phyloP scores from a whole-genome alignment of 2,329 filamentous ascomycete species.

The Thelonectria discophora region DNA sequence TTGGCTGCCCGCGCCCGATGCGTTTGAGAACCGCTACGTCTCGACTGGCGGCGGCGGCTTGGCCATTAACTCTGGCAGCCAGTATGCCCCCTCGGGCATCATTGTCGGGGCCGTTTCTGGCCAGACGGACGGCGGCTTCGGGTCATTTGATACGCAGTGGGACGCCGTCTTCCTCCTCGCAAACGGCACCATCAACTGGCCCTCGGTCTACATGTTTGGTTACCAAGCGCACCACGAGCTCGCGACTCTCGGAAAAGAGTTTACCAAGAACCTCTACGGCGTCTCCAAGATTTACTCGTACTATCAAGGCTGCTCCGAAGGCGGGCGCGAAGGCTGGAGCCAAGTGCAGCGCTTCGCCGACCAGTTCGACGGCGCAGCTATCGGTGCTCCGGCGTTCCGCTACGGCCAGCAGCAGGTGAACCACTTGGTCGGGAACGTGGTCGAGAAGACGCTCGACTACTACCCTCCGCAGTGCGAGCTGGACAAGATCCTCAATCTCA shows the following conservation, averaged over 20 bases:
- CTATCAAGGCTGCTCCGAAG: constrained; percentile 64
- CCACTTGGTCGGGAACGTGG: constrained; percentile 51
- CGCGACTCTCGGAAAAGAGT: constrained; percentile 52
- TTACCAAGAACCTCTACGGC: constrained; percentile 54
- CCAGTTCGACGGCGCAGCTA: constrained; percentile 56
- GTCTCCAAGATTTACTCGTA: constrained; percentile 54
- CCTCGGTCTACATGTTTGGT: constrained; percentile 49
- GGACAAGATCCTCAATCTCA: constrained; percentile 20
- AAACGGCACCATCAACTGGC: constrained; percentile 51
- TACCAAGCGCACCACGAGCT: constrained; percentile 50
- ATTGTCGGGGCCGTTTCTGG: constrained; percentile 58
- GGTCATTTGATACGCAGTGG: constrained; percentile 52
- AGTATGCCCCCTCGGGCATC: constrained; percentile 51
- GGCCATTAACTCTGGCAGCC: constrained; percentile 50
- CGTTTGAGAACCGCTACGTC: constrained; percentile 18
- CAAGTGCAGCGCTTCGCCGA: constrained; percentile 61
- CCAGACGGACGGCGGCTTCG: constrained; percentile 61
- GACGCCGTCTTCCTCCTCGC: constrained; percentile 49
- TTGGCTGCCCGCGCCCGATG: constrained; percentile 11
- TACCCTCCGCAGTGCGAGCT: constrained; percentile 44
- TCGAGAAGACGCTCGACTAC: constrained; percentile 52
- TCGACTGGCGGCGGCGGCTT: constrained; percentile 47
- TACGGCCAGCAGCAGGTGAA: constrained; percentile 56
- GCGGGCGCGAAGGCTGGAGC: constrained; percentile 58
- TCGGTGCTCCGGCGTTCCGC: constrained; percentile 60